Conservation (phyloP, 176 grass and related monocot species). For the Elymus sibiricus region DNA sequence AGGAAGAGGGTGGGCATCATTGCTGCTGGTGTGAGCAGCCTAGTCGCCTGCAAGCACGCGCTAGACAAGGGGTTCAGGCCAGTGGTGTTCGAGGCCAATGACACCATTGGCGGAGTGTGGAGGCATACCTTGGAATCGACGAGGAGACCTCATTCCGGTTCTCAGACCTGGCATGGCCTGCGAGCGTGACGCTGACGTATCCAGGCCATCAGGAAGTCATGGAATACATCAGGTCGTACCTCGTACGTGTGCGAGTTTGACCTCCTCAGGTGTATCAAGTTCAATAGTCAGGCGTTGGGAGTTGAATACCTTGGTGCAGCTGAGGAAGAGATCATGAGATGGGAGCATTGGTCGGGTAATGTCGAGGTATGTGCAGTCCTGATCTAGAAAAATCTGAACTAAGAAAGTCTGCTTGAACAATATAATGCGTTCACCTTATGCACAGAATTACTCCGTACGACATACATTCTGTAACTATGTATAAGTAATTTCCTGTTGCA, state of each 20-base stretch:
- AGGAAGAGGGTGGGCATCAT: conserved; percentile 59
- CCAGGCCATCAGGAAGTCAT: conserved; percentile 58
- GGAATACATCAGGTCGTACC: conserved; percentile 67
- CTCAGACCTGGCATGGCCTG: conserved; percentile 65
- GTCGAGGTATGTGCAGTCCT: conserved; percentile 34
- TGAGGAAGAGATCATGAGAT: conserved; percentile 54
- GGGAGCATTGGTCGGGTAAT: conserved; percentile 50
- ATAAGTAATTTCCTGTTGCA: conserved; percentile 5
- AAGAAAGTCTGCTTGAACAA: not conserved
- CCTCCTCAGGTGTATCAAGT: conserved; percentile 63
- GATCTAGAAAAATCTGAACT: not conserved
- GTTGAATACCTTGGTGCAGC: conserved; percentile 58
- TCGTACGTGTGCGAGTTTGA: conserved; percentile 57
- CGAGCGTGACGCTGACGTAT: conserved; percentile 30
- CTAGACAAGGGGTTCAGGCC: conserved; percentile 58
- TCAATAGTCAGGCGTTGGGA: conserved; percentile 55
- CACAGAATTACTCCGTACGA: not conserved
- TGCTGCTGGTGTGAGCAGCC: conserved; percentile 74
- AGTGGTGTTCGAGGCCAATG: conserved; percentile 56
- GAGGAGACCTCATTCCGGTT: conserved; percentile 50
- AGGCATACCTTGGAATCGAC: conserved; percentile 60
- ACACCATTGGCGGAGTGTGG: conserved; percentile 67
- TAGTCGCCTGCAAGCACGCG: conserved; percentile 76
- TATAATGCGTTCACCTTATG: not conserved
- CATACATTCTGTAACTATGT: not conserved